phyloP scores from a whole-genome alignment of 139 green algal genomes.

The Trebouxia sp. region DNA sequence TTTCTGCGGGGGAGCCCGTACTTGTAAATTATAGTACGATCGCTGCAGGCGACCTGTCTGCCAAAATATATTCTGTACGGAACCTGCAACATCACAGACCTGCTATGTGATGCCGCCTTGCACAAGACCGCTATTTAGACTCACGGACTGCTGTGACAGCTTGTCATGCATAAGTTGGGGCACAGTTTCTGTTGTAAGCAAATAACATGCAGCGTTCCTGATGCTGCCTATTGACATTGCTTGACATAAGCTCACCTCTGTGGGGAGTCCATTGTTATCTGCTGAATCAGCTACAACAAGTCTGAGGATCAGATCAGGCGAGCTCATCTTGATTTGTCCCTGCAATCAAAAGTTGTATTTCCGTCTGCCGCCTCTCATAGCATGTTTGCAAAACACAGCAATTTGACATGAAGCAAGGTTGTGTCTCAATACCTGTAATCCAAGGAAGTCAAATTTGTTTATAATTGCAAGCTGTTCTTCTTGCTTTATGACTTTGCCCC shows the following conservation, averaged over 20 bases:
- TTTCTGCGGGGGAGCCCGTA: constrained; percentile 72
- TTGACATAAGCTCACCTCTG: neutral
- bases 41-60: constrained; percentile 58
- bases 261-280: constrained; percentile 35
- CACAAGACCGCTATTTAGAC: too few relatives aligned
- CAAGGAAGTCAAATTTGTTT: constrained; percentile 45
- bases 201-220: too few relatives aligned
- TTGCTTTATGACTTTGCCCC: constrained; percentile 39
- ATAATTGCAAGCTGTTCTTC: constrained; percentile 57
- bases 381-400: neutral
- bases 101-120: too few relatives aligned
- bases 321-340: constrained; percentile 58
- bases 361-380: neutral
- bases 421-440: constrained; percentile 44
- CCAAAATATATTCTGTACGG: constrained; percentile 77
- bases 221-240: neutral
- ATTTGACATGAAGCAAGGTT: neutral
- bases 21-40: constrained; percentile 38
- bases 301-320: constrained; percentile 61
- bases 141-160: too few relatives aligned
- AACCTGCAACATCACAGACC: constrained; percentile 41
- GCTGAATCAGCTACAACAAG: constrained; percentile 47
- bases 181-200: too few relatives aligned
- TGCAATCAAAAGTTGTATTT: neutral
- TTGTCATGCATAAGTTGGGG: too few relatives aligned